These are phyloP conservation scores for Myxozyma melibiosi DNA, from an alignment of 805 yeast genomes.

Conservation along the genomic window DNA sequence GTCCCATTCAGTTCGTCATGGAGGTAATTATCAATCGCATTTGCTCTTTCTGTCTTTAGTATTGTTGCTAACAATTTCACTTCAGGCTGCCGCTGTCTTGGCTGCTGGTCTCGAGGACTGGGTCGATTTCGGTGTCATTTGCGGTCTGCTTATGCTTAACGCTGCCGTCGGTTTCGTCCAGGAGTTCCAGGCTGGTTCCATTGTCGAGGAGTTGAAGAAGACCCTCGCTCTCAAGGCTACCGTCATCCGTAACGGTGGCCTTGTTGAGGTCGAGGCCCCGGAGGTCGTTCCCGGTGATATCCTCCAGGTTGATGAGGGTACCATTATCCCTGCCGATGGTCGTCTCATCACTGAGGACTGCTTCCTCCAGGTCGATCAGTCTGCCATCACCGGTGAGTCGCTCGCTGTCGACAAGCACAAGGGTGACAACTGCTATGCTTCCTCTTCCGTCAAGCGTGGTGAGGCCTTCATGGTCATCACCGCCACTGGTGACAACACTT, in stretches of 20 bases:
- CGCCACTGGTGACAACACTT: slow-evolving; percentile 94
- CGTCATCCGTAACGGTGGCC: slow-evolving; percentile 79
- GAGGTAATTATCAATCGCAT: slow-evolving; percentile 52
- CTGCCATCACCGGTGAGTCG: slow-evolving; percentile 97
- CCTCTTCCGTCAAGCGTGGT: slow-evolving; percentile 95
- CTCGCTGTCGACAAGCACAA: slow-evolving; percentile 89
- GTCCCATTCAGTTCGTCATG: slow-evolving; percentile 97
- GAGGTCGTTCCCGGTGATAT: slow-evolving; percentile 96
- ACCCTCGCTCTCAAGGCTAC: slow-evolving; percentile 88
- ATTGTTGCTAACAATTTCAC: slow-evolving; percentile 23
- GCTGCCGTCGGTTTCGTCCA: slow-evolving; percentile 95
- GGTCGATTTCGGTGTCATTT: slow-evolving; percentile 98
- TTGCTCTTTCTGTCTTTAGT: not conserved
- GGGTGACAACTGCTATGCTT: slow-evolving; percentile 88
- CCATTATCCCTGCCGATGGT: slow-evolving; percentile 92
- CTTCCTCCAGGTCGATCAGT: slow-evolving; percentile 90
- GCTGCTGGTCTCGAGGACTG: slow-evolving; percentile 97
- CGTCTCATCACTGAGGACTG: slow-evolving; percentile 82
- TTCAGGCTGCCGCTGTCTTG: slow-evolving; percentile 78
- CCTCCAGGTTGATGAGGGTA: slow-evolving; percentile 89
- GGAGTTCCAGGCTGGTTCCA: slow-evolving; percentile 97
- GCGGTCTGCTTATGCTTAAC: slow-evolving; percentile 81
- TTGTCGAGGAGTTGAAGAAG: slow-evolving; percentile 94
- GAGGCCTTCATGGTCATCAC: slow-evolving; percentile 93
- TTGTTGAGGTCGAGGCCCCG: slow-evolving; percentile 73